Conservation (phyloP, 129 eudicot genomes). For the Lactuca saligna region DNA sequence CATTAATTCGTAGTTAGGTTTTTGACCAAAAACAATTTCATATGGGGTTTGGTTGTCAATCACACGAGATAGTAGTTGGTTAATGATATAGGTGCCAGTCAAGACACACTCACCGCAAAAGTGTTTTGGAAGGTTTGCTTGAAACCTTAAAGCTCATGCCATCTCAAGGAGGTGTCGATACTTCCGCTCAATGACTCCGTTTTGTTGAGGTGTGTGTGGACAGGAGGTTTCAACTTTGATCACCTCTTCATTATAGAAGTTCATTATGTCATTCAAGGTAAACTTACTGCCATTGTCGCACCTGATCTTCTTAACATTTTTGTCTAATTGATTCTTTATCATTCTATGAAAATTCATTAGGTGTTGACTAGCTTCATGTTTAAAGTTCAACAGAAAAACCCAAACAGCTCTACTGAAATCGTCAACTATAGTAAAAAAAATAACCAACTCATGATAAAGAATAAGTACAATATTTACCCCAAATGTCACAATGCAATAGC, state of each 20-base stretch:
- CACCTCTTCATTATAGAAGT: neutral
- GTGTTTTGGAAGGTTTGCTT: neutral
- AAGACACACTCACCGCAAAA: neutral
- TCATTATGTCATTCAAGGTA: neutral
- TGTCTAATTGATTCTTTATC: neutral
- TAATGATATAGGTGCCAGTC: neutral
- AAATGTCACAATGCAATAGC: too few species aligned
- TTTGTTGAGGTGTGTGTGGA: slow-evolving; percentile 9
- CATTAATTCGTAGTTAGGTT: neutral
- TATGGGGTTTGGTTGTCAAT: neutral
- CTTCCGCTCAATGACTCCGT: neutral
- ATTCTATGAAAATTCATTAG: neutral
- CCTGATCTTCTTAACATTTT: neutral
- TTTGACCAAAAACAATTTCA: neutral
- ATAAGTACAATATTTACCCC: too few species aligned
- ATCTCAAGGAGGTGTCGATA: neutral
- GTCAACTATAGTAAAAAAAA: neutral
- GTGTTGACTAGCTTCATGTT: neutral
- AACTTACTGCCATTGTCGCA: neutral
- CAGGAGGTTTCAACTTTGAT: neutral
- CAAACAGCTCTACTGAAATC: neutral
- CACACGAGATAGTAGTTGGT: neutral
- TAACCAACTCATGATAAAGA: too few species aligned
- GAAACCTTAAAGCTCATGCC: neutral
- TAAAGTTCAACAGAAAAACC: neutral